Evolutionary conservation across 2,329 filamentous ascomycete species (phyloP), one percentile per base, ranked within the genome.

Genomic region (Metarhizium humberi): DNA sequence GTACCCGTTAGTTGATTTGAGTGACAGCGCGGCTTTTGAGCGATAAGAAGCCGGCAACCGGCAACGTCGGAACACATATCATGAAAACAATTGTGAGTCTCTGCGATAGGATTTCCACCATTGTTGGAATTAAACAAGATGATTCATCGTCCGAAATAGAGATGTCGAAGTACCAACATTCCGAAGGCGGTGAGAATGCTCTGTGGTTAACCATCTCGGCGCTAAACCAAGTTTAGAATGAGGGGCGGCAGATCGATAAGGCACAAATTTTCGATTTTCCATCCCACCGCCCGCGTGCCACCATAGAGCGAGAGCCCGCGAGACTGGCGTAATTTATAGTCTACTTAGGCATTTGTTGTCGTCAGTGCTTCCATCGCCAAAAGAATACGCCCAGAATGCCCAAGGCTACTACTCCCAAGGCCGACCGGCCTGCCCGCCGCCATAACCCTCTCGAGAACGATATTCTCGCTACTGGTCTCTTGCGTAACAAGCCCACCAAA

Each of bases 381-480:
- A 11, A 30, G 3, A 40, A n/a, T 36, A 2, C 30, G 16, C 7
- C 38, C 63, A 74, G 61, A 57, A 95, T 96, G 92, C 90, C 91
- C 42, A 95, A 95, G 76, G 84, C 86, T 51, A 81, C 77, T 32
- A 80, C 81, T 56, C 77, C 82, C 18, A 79, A 76, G 61, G 78
- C 77, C 56, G 74, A 69, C 61, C 82, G 78, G 67, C 77, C 78
- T 62, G 78, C 78, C 58, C 84, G 86, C 66, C 85, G 89, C 61
- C 92, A 96, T 74, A 95, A 95, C 63, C 92, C 92, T 45, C 86
- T 99, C 57, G 87, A 92, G 64, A 88, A 95, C 67, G 94, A 97
- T 65, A 79, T 97, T 67, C 73, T 86, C 63, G 78, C 90, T 62
- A 80, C 85, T 56, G 79, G 86, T 58, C 76, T 85, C 61, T 70